These are phyloP conservation scores for Colletotrichum acutatum DNA, from an alignment of 2,329 filamentous ascomycete genomes.

Conservation along the genomic window DNA sequence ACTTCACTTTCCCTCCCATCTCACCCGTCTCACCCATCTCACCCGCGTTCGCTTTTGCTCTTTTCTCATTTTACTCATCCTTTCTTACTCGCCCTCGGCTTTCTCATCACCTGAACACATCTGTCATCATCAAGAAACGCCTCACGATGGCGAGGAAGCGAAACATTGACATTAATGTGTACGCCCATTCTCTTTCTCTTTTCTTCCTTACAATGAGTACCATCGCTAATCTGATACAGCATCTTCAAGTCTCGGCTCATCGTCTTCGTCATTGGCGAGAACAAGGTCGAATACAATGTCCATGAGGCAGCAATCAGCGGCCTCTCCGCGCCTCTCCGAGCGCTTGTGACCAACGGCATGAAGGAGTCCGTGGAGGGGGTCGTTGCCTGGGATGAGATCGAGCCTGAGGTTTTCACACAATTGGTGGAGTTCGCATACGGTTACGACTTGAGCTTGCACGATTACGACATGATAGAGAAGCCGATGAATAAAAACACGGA, in stretches of 20 bases:
- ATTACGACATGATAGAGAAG: not conserved
- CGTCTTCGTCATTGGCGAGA: not conserved
- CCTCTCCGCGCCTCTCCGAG: not conserved
- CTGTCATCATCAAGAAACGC: not conserved
- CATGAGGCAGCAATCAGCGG: not conserved
- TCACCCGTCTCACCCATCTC: not conserved
- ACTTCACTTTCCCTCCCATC: not conserved
- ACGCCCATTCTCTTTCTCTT: too few species aligned
- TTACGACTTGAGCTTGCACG: not conserved
- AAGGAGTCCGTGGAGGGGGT: not conserved
- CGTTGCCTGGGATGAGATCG: not conserved
- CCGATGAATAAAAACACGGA: too few species aligned
- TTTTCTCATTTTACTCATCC: not conserved
- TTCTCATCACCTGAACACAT: not conserved
- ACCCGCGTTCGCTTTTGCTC: not conserved
- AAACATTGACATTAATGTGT: not conserved
- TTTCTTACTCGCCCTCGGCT: not conserved
- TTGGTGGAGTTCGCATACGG: not conserved
- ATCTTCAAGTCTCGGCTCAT: not conserved
- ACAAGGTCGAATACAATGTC: not conserved
- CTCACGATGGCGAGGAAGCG: not conserved
- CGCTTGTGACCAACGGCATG: not conserved
- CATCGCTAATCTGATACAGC: not conserved
- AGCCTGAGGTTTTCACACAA: not conserved
- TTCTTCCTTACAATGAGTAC: not conserved